These are phyloP conservation scores for Astrothelium macrocarpum DNA, from an alignment of 495 filamentous ascomycete species.

Conservation along the genomic window DNA sequence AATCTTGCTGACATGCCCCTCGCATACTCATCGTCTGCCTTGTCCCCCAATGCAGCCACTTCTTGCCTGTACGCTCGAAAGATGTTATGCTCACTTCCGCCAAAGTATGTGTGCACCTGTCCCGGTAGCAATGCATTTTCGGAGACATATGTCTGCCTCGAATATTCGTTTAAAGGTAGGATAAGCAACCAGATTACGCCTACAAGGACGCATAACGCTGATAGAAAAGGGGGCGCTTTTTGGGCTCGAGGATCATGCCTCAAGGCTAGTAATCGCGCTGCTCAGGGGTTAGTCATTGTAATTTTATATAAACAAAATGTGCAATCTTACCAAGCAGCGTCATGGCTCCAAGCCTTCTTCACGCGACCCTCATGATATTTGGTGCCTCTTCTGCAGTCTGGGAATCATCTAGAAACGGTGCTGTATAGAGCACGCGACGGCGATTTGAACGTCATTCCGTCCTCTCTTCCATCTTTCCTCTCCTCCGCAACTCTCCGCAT, in stretches of 20 bases:
- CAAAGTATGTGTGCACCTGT: conserved; percentile 95
- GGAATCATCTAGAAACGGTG: neutral
- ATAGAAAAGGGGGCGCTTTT: conserved; percentile 71
- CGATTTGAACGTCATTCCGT: conserved; percentile 37
- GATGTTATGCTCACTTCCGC: conserved; percentile 88
- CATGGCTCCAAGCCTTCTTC: neutral
- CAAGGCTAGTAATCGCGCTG: conserved; percentile 35
- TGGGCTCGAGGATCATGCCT: conserved; percentile 60
- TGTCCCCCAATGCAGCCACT: conserved; percentile 42
- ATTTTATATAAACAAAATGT: neutral
- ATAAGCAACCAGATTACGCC: conserved; percentile 88
- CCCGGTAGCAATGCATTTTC: conserved; percentile 94
- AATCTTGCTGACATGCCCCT: neutral
- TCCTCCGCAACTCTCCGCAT: conserved; percentile 14
- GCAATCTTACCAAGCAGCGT: neutral
- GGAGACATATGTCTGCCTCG: conserved; percentile 87
- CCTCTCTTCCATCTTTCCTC: conserved; percentile 38
- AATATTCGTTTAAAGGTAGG: conserved; percentile 88
- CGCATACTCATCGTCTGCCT: conserved; percentile 22
- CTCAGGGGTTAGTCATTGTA: conserved; percentile 13
- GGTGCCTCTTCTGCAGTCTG: neutral
- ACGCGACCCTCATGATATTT: neutral
- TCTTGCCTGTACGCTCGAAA: conserved; percentile 89
- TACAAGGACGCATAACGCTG: conserved; percentile 74
- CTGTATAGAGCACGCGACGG: neutral